Conservation (phyloP, 139 green algal species). For the Pleodorina starrii region DNA sequence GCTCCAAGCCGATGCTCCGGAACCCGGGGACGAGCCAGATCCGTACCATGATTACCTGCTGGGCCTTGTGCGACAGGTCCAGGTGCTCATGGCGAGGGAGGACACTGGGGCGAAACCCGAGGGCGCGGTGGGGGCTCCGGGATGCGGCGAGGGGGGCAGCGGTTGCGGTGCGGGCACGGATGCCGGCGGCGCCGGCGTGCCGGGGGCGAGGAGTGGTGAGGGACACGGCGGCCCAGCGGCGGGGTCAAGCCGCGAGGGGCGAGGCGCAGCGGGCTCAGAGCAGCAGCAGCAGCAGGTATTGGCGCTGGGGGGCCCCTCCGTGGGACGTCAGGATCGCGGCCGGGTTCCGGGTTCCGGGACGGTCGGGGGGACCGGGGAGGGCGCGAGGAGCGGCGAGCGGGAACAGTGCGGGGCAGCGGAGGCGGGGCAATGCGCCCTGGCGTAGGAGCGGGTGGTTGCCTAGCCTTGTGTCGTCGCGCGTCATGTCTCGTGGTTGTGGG, state of each 20-base stretch:
- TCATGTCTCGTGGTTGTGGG: too few species aligned
- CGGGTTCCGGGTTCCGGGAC: neutral
- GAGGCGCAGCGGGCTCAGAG: neutral
- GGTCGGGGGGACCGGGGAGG: neutral
- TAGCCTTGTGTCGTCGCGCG: too few species aligned
- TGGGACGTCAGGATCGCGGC: neutral
- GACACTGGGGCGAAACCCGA: neutral
- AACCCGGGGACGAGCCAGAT: conserved; percentile 33
- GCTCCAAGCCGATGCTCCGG: conserved; percentile 20
- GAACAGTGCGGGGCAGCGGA: too few species aligned
- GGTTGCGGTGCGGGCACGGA: neutral
- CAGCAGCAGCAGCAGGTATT: neutral
- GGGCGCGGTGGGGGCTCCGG: neutral
- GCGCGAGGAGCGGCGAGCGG: neutral
- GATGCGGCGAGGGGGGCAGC: neutral
- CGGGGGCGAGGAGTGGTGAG: neutral
- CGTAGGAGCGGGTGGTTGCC: too few species aligned
- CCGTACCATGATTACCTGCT: conserved; percentile 40
- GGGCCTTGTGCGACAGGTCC: neutral
- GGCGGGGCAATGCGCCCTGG: neutral
- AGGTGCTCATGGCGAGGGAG: neutral
- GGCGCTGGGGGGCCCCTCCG: neutral
- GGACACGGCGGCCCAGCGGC: too few species aligned
- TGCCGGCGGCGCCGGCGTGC: neutral
- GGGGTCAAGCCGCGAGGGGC: neutral